Percentiles rank a stretch among this genome's conserved stretches.
phyloP scores from a whole-genome alignment of 495 filamentous ascomycete genomes.

The Pseudomonodictys pantanalensis region DNA sequence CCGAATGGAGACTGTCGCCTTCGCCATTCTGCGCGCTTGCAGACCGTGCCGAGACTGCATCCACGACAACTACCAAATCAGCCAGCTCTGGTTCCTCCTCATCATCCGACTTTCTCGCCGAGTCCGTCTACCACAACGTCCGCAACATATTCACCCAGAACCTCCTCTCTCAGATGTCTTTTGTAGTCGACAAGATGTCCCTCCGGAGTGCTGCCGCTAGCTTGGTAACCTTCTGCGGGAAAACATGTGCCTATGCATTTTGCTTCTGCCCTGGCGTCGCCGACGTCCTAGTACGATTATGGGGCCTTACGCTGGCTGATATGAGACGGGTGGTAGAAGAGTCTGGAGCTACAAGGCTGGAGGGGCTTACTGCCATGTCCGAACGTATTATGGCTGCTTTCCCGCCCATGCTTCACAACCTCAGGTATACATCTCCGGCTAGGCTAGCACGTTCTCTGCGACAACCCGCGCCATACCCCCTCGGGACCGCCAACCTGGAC shows the following conservation, averaged over 20 bases:
- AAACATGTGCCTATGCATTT: constrained; percentile 92
- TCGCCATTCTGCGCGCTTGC: constrained; percentile 61
- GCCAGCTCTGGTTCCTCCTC: constrained; percentile 57
- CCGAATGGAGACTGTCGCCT: constrained; percentile 80
- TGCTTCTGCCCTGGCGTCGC: constrained; percentile 90
- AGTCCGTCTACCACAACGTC: constrained; percentile 93
- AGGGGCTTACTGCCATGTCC: constrained; percentile 42
- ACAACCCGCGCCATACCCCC: constrained; percentile 61
- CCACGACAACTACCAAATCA: constrained; percentile 44
- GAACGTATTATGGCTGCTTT: constrained; percentile 67
- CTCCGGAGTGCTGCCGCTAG: constrained; percentile 85
- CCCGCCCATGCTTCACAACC: constrained; percentile 63
- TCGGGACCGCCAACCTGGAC: constrained; percentile 67
- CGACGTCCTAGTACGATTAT: constrained; percentile 80
- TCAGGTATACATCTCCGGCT: constrained; percentile 69
- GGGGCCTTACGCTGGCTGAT: constrained; percentile 64
- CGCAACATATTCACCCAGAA: constrained; percentile 86
- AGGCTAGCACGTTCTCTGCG: constrained; percentile 64
- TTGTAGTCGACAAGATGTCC: constrained; percentile 91
- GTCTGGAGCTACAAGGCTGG: constrained; percentile 51
- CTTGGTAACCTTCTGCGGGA: constrained; percentile 89
- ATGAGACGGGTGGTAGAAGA: constrained; percentile 70
- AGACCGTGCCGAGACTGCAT: constrained; percentile 48
- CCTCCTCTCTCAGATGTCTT: constrained; percentile 78
- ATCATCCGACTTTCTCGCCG: constrained; percentile 74